Percentiles rank a stretch among this genome's conserved stretches.
phyloP scores from a whole-genome alignment of 2,329 filamentous ascomycete species.

The Aureobasidium uvarum region DNA sequence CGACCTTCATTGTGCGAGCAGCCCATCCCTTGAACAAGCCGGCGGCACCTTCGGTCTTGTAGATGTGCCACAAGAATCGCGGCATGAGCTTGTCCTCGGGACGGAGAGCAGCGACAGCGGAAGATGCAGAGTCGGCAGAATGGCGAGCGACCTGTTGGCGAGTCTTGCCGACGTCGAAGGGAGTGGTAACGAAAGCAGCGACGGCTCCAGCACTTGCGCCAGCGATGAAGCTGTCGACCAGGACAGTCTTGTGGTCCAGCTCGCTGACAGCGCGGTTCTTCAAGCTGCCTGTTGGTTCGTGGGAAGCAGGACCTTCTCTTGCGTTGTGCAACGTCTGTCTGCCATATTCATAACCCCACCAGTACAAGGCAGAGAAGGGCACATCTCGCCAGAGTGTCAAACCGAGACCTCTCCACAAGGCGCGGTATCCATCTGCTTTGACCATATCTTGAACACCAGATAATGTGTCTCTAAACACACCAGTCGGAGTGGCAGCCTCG shows the following conservation, averaged over 20 bases:
- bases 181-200: conserved; percentile 85
- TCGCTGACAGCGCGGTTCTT: conserved; percentile 56
- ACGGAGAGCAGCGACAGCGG: conserved; percentile 43
- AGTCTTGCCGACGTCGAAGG: conserved; percentile 97
- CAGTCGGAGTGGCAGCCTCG: conserved; percentile 51
- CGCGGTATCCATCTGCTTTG: conserved; percentile 68
- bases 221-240: conserved; percentile 84
- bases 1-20: conserved; percentile 87
- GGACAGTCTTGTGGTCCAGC: conserved; percentile 72
- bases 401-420: conserved; percentile 85
- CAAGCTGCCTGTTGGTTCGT: conserved; percentile 32
- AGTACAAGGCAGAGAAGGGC: conserved; percentile 95
- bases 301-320: conserved; percentile 45
- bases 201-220: conserved; percentile 80
- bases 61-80: conserved; percentile 85
- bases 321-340: conserved; percentile 68
- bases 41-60: conserved; percentile 72
- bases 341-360: conserved; percentile 93
- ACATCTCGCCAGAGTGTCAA: conserved; percentile 96
- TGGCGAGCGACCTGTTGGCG: conserved; percentile 81
- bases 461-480: conserved; percentile 77
- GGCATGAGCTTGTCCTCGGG: conserved; percentile 79
- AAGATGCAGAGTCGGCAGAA: conserved; percentile 39
- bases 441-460: conserved; percentile 78
- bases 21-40: conserved; percentile 92